These are phyloP conservation scores for Quercus lobata DNA, from an alignment of 331 rosid genomes.

Conservation along the genomic window DNA sequence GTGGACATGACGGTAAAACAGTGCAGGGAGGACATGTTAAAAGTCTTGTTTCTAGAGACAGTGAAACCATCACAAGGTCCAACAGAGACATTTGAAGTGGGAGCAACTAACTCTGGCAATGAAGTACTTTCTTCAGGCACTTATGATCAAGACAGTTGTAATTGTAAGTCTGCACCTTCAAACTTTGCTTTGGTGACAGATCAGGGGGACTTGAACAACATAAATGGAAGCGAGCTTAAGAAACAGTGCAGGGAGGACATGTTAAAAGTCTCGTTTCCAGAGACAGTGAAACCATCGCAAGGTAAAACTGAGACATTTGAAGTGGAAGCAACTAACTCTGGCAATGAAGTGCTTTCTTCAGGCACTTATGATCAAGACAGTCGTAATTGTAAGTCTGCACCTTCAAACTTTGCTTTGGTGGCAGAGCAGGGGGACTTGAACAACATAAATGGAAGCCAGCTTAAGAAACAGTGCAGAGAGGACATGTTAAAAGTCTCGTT, in stretches of 20 bases:
- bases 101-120: background rate
- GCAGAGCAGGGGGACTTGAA: background rate
- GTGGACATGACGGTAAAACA: constrained; percentile 21
- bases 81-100: background rate
- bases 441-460: background rate
- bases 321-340: background rate
- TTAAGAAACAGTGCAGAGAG: no score
- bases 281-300: background rate
- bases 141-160: background rate
- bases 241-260: constrained; percentile 13
- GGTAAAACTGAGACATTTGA: background rate
- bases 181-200: no score
- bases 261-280: constrained; percentile 16
- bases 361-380: background rate
- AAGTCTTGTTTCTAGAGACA: constrained; percentile 14
- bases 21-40: constrained; percentile 14
- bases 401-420: no score
- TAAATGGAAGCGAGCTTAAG: background rate
- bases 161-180: no score
- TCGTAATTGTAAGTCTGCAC: no score
- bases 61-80: background rate
- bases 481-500: no score
- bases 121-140: background rate
- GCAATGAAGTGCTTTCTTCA: background rate
- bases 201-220: background rate